Percentiles rank a stretch among this genome's conserved stretches.
Evolutionary conservation across 257 asterid genomes (phyloP).

Genomic region (Echites panduratus): DNA sequence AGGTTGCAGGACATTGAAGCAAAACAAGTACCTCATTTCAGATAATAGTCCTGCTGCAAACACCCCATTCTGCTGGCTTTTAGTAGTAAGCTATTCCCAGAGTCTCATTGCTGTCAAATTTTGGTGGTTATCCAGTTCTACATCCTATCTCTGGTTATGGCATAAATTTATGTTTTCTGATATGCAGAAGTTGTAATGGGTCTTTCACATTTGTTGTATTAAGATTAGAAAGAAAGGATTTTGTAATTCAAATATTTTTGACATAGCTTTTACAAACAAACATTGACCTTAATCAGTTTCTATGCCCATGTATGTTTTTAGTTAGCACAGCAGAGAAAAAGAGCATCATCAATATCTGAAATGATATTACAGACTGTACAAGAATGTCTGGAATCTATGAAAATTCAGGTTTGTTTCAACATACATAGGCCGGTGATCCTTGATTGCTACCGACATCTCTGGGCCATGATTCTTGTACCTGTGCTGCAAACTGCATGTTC

Average conservation of each 20-base stretch:
- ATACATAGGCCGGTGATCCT: constrained; percentile 38
- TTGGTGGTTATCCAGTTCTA: background rate
- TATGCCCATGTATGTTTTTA: no score
- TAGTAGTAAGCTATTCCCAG: background rate
- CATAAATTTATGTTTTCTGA: background rate
- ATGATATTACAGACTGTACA: constrained; percentile 14
- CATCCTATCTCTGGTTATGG: background rate
- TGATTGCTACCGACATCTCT: constrained; percentile 42
- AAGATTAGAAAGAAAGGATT: background rate
- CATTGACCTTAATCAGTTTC: no score
- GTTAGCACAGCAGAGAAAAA: no score
- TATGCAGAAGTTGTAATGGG: background rate
- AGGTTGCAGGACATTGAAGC: constrained; percentile 85
- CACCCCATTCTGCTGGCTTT: background rate
- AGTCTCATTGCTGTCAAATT: background rate
- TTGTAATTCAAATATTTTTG: no score
- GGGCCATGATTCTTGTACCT: constrained; percentile 56
- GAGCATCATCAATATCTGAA: no score
- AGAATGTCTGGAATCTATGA: background rate
- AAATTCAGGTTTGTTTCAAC: constrained; percentile 2
- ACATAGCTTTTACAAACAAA: no score
- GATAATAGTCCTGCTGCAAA: constrained; percentile 7
- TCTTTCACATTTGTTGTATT: background rate
- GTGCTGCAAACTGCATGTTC: constrained; percentile 93
- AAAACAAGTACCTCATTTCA: constrained; percentile 11